Conservation (phyloP, 176 grass and related monocot species). For the Alloteropsis semialata region DNA sequence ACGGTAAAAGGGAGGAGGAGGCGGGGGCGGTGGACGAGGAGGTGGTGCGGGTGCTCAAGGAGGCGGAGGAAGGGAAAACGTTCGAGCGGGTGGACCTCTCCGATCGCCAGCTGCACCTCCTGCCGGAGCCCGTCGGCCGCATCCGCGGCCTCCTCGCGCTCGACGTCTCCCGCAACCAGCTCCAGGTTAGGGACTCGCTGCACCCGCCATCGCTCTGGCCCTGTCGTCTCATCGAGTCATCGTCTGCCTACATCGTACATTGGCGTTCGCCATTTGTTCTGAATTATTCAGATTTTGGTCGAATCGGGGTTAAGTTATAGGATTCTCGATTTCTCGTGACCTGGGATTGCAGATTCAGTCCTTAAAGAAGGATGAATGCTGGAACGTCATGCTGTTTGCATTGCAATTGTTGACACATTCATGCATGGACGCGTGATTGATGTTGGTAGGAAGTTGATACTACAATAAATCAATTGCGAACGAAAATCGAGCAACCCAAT, state of each 20-base stretch:
- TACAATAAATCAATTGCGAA: neutral
- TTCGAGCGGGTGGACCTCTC: conserved; percentile 49
- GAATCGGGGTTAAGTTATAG: neutral
- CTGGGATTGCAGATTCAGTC: no score
- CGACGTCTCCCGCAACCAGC: conserved; percentile 67
- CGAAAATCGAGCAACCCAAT: neutral
- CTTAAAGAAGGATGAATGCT: no score
- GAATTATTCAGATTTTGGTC: neutral
- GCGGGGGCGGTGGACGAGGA: conserved; percentile 46
- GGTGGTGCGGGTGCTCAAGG: conserved; percentile 68
- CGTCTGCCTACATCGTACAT: neutral
- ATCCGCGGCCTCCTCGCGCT: conserved; percentile 60
- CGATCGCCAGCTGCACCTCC: conserved; percentile 48
- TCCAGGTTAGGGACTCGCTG: conserved; percentile 55
- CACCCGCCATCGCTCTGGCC: neutral
- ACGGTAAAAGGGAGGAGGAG: neutral
- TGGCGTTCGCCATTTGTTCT: neutral
- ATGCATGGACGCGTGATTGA: neutral
- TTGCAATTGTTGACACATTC: neutral
- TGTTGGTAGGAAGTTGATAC: neutral
- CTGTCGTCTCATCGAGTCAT: no score
- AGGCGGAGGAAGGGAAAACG: conserved; percentile 33
- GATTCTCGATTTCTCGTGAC: no score
- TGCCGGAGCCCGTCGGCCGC: conserved; percentile 53
- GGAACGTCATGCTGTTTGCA: neutral